A percentile compares a stretch with the other conserved stretches of the same genome.
Conservation (phyloP, 768 basidiomycete genomes). For the Rhodosporidiobolus sp. region DNA sequence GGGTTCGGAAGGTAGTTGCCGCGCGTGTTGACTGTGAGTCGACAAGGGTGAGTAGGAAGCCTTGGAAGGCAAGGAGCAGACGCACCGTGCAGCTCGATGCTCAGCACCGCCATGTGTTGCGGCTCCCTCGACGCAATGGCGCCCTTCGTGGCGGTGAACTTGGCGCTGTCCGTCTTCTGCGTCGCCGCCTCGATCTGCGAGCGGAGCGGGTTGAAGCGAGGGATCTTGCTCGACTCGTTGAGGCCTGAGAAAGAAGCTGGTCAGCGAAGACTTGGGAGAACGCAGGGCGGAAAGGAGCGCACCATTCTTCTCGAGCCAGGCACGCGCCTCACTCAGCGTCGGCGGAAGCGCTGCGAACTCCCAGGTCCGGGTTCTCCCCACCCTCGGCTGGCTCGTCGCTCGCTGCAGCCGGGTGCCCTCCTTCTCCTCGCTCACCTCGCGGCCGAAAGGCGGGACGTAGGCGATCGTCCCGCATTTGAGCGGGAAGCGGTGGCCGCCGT, state of each 20-base stretch:
- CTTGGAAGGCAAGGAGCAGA: not conserved
- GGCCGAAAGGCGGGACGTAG: slow-evolving; percentile 60
- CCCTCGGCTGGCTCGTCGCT: not conserved
- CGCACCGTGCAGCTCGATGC: slow-evolving; percentile 81
- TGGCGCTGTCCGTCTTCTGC: slow-evolving; percentile 69
- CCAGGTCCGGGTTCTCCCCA: slow-evolving; percentile 21
- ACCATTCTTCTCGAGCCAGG: slow-evolving; percentile 16
- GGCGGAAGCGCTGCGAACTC: slow-evolving; percentile 35
- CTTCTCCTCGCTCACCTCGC: not conserved
- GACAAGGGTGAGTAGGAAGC: not conserved
- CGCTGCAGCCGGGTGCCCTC: not conserved
- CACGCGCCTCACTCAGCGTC: not conserved
- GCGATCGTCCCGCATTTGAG: slow-evolving; percentile 64
- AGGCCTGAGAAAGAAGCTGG: not conserved
- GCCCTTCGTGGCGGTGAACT: slow-evolving; percentile 56
- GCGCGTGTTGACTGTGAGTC: slow-evolving; percentile 49
- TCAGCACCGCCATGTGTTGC: slow-evolving; percentile 72
- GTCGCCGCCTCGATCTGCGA: slow-evolving; percentile 71
- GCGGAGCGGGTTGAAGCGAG: slow-evolving; percentile 25
- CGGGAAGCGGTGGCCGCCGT: slow-evolving; percentile 71
- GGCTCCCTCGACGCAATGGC: slow-evolving; percentile 54
- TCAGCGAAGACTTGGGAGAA: not conserved
- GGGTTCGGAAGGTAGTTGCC: slow-evolving; percentile 63
- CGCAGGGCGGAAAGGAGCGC: not conserved
- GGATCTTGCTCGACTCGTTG: not conserved